phyloP scores from a whole-genome alignment of 2,329 filamentous ascomycete species.

The Chaetomiaceae sp. region DNA sequence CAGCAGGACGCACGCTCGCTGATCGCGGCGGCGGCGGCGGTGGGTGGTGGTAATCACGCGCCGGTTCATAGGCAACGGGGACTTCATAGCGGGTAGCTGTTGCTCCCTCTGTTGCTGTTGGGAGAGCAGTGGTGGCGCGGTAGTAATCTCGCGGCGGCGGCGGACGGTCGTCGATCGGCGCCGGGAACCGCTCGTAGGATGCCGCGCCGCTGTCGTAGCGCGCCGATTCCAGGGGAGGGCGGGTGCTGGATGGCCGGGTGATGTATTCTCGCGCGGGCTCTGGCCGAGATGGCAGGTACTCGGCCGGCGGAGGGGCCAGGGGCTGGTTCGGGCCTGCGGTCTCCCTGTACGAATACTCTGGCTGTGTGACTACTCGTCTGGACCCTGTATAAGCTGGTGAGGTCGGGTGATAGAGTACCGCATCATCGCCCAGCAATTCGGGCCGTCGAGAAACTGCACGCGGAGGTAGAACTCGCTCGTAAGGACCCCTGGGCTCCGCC shows the following conservation, averaged over 20 bases:
- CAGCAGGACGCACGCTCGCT: slow-evolving; percentile 24
- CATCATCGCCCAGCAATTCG: slow-evolving; percentile 47
- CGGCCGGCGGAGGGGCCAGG: slow-evolving; percentile 37
- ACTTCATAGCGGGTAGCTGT: slow-evolving; percentile 22
- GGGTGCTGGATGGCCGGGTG: slow-evolving; percentile 51
- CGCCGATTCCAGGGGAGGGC: slow-evolving; percentile 38
- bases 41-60: slow-evolving; percentile 5
- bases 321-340: slow-evolving; percentile 46
- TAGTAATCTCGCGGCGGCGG: slow-evolving; percentile 44
- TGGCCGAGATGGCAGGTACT: slow-evolving; percentile 47
- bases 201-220: slow-evolving; percentile 27
- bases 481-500: slow-evolving; percentile 41
- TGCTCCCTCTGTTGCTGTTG: slow-evolving; percentile 8
- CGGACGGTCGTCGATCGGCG: slow-evolving; percentile 37
- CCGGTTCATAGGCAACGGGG: slow-evolving; percentile 25
- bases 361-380: slow-evolving; percentile 58
- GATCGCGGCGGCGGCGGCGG: slow-evolving; percentile 17
- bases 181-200: slow-evolving; percentile 28
- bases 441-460: slow-evolving; percentile 50
- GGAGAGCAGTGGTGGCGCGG: slow-evolving; percentile 21
- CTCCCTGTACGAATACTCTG: slow-evolving; percentile 55
- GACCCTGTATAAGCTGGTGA: slow-evolving; percentile 47
- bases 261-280: slow-evolving; percentile 48
- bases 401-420: slow-evolving; percentile 45
- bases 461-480: slow-evolving; percentile 54